Base-by-base conservation (phyloP, 2,329 filamentous ascomycete genomes). In the Chrysosporium keratinophilum region DNA sequence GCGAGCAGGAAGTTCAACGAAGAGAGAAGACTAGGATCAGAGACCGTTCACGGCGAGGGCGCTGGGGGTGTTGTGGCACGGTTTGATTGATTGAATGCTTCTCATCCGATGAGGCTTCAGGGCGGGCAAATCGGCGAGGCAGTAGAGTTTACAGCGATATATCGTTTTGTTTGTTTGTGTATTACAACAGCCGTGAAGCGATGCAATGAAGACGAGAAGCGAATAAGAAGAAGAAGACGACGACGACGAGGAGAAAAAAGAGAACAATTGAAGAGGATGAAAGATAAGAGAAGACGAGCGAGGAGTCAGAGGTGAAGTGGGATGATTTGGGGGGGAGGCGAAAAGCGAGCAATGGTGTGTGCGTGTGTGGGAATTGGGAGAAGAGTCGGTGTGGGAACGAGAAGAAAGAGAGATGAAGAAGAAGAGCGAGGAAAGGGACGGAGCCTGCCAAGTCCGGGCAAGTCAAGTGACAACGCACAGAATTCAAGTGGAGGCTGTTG, bases 301-400 rank as follows among this genome's bases (percentile, higher is more conserved):
- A 15, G 48, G 39, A 43, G 17, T 35, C 12, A 15, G 12, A 51
- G 31, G 9, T 3, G 17, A 15, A 59, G 50, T 54, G 52, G 44
- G 37, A 55, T 58, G 56, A 58, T 58, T 60, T 57, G 53, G 59
- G 62, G 63, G 60, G 62, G 62, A 62, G 61, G 58, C 57, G 57
- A 59, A 54, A 58, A 31, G 37, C 11, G 12, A 37, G 19, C 15
- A 34, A 46, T 5, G 31, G 23, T 28, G 23, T 28, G 23, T 28
- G 23, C 7, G 34, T 7, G 46, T 19, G 19, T 57, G 12, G 10
- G n/a, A 14, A 2, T 14, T 31, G 17, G 34, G 35, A 17, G 5
- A 41, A 40, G 34, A 50, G 35, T 50, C 11, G 17, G 47, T 41
- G 47, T 50, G 58, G 56, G 56, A 19, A 40, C 10, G 19, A 14